phyloP scores from a whole-genome alignment of 179 eudicot genomes.

The Patellifolia procumbens region DNA sequence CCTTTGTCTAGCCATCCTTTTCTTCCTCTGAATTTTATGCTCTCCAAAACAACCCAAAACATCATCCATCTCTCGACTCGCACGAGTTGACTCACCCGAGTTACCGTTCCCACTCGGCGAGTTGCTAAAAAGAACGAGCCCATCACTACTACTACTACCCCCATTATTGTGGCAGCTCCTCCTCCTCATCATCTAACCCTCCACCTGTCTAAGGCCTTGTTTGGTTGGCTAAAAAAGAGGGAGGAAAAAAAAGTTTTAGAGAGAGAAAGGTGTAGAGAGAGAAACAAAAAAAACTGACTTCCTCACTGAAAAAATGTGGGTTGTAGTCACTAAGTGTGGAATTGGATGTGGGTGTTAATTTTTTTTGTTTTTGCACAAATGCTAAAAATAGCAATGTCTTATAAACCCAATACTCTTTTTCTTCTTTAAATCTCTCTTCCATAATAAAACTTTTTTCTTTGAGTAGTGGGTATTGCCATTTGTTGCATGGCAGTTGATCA shows the following conservation, averaged over 20 bases:
- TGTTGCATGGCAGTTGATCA: conserved; percentile 33
- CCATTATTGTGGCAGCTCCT: background rate
- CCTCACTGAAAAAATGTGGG: conserved; percentile 32
- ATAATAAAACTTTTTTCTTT: no score
- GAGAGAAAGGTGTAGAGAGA: background rate
- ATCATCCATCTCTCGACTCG: conserved; percentile 13
- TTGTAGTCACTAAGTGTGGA: no score
- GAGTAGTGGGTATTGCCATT: background rate
- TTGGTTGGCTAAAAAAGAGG: background rate
- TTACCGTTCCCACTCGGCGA: no score
- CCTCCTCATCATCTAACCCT: conserved; percentile 14
- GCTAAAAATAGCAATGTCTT: conserved; percentile 35
- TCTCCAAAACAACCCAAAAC: conserved; percentile 27
- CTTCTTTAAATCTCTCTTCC: no score
- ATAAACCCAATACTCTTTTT: conserved; percentile 21
- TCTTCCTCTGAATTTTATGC: conserved; percentile 49
- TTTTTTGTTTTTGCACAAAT: conserved; percentile 9
- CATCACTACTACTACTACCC: no score
- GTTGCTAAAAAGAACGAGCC: no score
- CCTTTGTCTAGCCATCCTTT: conserved; percentile 52
- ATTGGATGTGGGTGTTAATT: conserved; percentile 27
- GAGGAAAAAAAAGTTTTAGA: background rate
- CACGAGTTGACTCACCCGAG: conserved; percentile 15
- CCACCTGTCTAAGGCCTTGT: background rate
- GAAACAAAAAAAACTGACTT: conserved; percentile 7